Percentiles rank a stretch among this genome's conserved stretches.
Conservation (phyloP, 352 stramenopile species). For the Halophytophthora batemanensis region DNA sequence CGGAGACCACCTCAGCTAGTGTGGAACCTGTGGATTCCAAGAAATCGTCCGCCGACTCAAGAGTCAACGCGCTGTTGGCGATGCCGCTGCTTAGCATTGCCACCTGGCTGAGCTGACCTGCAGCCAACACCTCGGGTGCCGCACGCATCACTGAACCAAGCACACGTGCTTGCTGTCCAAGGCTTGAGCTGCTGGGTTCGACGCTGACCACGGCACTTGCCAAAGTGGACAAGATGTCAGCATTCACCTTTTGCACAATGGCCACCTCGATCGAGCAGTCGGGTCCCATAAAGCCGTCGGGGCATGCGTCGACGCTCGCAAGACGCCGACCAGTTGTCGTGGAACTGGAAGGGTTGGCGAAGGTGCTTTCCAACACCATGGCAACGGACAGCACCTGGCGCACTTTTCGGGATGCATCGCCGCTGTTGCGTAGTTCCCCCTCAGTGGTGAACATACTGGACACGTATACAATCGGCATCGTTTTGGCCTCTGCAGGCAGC, state of each 20-base stretch:
- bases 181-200: constrained; percentile 40
- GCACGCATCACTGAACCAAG: constrained; percentile 41
- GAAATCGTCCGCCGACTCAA: constrained; percentile 38
- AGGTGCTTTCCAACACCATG: constrained; percentile 42
- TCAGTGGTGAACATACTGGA: constrained; percentile 26
- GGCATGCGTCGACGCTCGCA: constrained; percentile 3
- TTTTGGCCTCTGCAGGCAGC: constrained; percentile 30
- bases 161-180: constrained; percentile 54
- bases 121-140: constrained; percentile 31
- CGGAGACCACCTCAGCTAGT: constrained; percentile 43
- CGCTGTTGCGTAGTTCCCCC: constrained; percentile 7
- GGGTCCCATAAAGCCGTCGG: constrained; percentile 36
- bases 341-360: constrained; percentile 10
- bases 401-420: constrained; percentile 24
- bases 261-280: constrained; percentile 38
- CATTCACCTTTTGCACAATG: constrained; percentile 35
- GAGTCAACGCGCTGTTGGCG: constrained; percentile 38
- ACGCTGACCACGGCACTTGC: constrained; percentile 16
- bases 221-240: constrained; percentile 44
- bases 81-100: constrained; percentile 39
- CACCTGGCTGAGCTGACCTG: constrained; percentile 28
- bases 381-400: constrained; percentile 40
- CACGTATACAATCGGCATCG: constrained; percentile 37
- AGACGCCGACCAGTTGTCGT: constrained; percentile 11
- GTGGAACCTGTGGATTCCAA: constrained; percentile 36